Base-by-base conservation (phyloP, 2,329 filamentous ascomycete genomes). In the Diaporthe sp. region DNA sequence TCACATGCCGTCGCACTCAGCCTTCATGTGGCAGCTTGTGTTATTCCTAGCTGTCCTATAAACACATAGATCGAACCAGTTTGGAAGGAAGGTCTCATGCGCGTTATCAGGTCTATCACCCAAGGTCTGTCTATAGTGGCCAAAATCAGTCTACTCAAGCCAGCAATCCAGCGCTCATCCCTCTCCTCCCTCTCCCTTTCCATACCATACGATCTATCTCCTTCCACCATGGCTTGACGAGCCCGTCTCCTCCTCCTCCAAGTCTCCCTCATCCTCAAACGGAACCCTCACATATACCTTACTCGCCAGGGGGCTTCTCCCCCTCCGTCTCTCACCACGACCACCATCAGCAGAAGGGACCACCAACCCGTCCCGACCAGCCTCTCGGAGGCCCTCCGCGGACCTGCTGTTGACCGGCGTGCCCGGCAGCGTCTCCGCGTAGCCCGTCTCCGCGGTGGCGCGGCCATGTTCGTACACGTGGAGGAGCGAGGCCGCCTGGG, bases 391-490 rank as follows among this genome's bases (percentile, higher is more conserved):
- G 10, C 73, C 57, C 28, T 60, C 57, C 22, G n/a, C 73, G 8
- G 19, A 22, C 28, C 44, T 73, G 22, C 61, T 65, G 34, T 67
- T 67, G 46, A 77, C 75, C 4, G 76, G 76, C 28, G 76, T 77
- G 4, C 76, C 76, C 8, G 76, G 76, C 19, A 77, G 55, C 28
- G 76, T 77, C 71, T 77, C 76, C 22, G 76, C 76, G 19, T 77
- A 77, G 10, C 76, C 76, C 31, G 65, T 70, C 49, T 71, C 61
- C 19, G 58, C 73, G 15, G 61, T 70, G 31, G 49, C 51, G 10
- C 5, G 25, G 25, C 25, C 4, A 7, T 28, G 39, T 4, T 57
- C 70, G 12, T 74, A 76, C 44, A 37, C 9, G 53, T 55, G 49
- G n/a, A 60, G 72, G 60, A 44, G 13, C 58, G 51, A 42, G 28